Evolutionary conservation across 2,329 filamentous ascomycete species (phyloP).

Genomic region (Fusarium gaditjirri): DNA sequence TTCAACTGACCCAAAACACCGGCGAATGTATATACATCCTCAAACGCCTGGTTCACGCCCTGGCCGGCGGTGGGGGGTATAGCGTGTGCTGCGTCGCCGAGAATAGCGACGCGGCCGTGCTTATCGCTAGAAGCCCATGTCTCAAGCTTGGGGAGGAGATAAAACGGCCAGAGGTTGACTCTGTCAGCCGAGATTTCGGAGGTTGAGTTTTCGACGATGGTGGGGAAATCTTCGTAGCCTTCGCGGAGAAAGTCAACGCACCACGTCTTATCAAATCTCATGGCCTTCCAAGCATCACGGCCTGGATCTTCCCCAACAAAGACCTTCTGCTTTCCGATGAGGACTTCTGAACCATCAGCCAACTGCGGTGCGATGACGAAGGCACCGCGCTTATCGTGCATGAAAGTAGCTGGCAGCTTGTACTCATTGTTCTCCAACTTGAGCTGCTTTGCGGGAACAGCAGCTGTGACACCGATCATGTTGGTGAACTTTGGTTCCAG

Average conservation of each 20-base stretch:
- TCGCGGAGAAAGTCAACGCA: conserved; percentile 49
- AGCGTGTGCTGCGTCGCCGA: conserved; percentile 61
- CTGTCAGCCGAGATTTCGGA: conserved; percentile 44
- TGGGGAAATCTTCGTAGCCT: conserved; percentile 51
- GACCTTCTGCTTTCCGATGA: conserved; percentile 58
- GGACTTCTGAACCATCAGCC: conserved; percentile 58
- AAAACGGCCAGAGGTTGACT: conserved; percentile 62
- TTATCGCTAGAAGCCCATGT: conserved; percentile 53
- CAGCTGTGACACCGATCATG: conserved; percentile 53
- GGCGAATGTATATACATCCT: conserved; percentile 60
- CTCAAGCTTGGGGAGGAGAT: conserved; percentile 58
- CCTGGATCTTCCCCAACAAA: conserved; percentile 49
- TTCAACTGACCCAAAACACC: conserved; percentile 48
- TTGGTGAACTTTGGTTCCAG: conserved; percentile 62
- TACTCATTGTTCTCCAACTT: conserved; percentile 48
- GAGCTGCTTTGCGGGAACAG: conserved; percentile 52
- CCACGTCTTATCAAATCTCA: conserved; percentile 53
- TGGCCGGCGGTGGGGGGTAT: conserved; percentile 60
- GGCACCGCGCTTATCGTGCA: conserved; percentile 54
- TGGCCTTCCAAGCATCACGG: conserved; percentile 55
- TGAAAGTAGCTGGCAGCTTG: conserved; percentile 55
- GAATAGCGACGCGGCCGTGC: conserved; percentile 53
- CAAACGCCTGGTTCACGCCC: conserved; percentile 59
- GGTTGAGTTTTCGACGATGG: conserved; percentile 50
- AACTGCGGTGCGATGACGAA: conserved; percentile 63